Evolutionary conservation across 2,329 filamentous ascomycete species (phyloP).

Genomic region (Leptographium wingfieldii): DNA sequence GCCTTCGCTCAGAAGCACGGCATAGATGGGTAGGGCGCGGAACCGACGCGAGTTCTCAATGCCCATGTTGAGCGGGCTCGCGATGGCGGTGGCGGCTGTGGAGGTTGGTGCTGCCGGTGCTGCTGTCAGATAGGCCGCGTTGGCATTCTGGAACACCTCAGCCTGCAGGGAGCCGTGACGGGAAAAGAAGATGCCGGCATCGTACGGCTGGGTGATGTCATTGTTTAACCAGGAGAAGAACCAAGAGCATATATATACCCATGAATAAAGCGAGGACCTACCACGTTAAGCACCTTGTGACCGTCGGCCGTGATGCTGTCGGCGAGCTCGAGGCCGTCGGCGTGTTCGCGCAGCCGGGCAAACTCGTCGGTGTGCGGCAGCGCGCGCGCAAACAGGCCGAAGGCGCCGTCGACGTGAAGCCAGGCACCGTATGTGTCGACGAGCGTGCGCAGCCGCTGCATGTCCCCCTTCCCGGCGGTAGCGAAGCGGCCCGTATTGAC

Average conservation of each 20-base stretch:
- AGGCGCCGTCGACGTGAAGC: conserved; percentile 86
- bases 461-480: conserved; percentile 43
- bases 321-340: conserved; percentile 60
- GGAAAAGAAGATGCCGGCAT: conserved; percentile 81
- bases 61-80: conserved; percentile 76
- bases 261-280: conserved; percentile 23
- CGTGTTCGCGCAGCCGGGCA: conserved; percentile 32
- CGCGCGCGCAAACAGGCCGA: conserved; percentile 67
- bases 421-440: conserved; percentile 66
- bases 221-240: not conserved
- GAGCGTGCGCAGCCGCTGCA: conserved; percentile 49
- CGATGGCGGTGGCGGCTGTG: conserved; percentile 32
- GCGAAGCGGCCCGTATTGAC: conserved; percentile 83
- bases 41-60: conserved; percentile 88
- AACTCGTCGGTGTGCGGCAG: conserved; percentile 48
- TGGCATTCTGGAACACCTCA: conserved; percentile 67
- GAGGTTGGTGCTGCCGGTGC: not conserved
- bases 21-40: conserved; percentile 80
- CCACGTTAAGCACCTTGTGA: conserved; percentile 87
- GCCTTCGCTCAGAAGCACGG: conserved; percentile 65
- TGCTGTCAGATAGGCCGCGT: conserved; percentile 61
- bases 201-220: conserved; percentile 51
- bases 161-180: conserved; percentile 45
- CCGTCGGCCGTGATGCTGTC: conserved; percentile 80
- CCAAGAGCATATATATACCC: not conserved